Conservation (phyloP, 2,329 filamentous ascomycete species). For the Ophiosphaerella korrae region DNA sequence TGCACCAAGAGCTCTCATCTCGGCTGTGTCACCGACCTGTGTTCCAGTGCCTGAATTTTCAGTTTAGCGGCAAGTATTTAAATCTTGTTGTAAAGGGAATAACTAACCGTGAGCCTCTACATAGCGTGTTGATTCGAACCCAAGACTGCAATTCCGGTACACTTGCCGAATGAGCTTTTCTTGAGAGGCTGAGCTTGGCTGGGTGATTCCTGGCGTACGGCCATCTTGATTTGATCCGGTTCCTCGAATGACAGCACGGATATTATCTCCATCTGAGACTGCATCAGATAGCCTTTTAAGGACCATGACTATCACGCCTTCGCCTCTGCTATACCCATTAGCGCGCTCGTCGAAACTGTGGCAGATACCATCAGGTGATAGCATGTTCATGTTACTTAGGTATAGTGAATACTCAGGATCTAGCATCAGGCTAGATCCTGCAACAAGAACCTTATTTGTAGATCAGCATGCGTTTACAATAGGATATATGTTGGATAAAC, state of each 20-base stretch:
- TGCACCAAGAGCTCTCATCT: conserved; percentile 11
- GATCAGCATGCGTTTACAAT: background rate
- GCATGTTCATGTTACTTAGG: conserved; percentile 7
- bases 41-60: conserved; percentile 55
- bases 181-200: conserved; percentile 45
- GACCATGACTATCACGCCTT: conserved; percentile 27
- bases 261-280: conserved; percentile 59
- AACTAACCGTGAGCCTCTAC: conserved; percentile 23
- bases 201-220: conserved; percentile 50
- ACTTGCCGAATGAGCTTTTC: conserved; percentile 41
- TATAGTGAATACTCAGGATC: background rate
- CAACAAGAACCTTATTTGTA: background rate
- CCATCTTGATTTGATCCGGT: conserved; percentile 56
- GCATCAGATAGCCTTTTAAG: conserved; percentile 48
- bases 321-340: conserved; percentile 32
- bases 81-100: no score
- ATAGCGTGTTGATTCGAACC: conserved; percentile 24
- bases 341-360: conserved; percentile 30
- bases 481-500: no score
- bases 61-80: conserved; percentile 1
- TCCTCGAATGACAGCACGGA: conserved; percentile 49
- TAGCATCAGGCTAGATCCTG: background rate
- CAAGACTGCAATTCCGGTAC: conserved; percentile 44
- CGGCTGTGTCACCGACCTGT: conserved; percentile 44
- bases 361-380: conserved; percentile 24